Evolutionary conservation across 768 basidiomycete species (phyloP), one percentile per base, ranked within the genome.

Genomic region (Pleurotus ostreatus): DNA sequence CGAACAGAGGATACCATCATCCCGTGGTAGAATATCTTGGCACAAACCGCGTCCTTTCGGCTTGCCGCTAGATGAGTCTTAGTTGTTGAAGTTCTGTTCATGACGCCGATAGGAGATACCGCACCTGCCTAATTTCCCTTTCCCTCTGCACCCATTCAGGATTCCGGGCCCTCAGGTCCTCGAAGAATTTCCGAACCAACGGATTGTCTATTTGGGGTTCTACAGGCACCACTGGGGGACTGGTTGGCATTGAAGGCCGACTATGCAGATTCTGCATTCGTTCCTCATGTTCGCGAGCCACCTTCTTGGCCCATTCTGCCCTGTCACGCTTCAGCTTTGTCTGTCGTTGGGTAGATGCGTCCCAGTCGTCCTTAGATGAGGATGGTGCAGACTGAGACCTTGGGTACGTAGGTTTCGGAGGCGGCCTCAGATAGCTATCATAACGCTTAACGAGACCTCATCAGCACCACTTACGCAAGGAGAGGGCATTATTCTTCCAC

Each of bases 71-170:
- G 37, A 44, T 7, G 18, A 25, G 30, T 13, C 23, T 51, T 2
- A 47, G 55, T 23, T 34, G 22, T 16, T 25, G 23, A 7, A 16
- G 15, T 13, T n/a, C 38, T 16, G 20, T 0, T 26, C 13, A 18
- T 34, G 6, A 44, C 13, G 16, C 20, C 2, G n/a, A 25, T 18
- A 22, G 23, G 5, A 43, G 15, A 41, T 1, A 40, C 62, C 73
- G 57, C 59, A 84, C 86, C 72, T 77, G 71, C 59, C 80, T 70
- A 3, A 75, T 75, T 55, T 77, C 78, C 62, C 75, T 74, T 65
- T 75, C 75, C 53, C 86, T 77, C 18, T 73, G 74, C 58, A 81
- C 78, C 80, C 85, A 85, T 57, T 86, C 86, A 38, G 86, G 86
- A 61, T 80, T 83, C 54, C 72, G 66, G 40, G 76, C 71, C 55